These are phyloP conservation scores for Lecanoromycetidae sp. DNA, from an alignment of 2,329 filamentous ascomycete species.

Conservation along the genomic window DNA sequence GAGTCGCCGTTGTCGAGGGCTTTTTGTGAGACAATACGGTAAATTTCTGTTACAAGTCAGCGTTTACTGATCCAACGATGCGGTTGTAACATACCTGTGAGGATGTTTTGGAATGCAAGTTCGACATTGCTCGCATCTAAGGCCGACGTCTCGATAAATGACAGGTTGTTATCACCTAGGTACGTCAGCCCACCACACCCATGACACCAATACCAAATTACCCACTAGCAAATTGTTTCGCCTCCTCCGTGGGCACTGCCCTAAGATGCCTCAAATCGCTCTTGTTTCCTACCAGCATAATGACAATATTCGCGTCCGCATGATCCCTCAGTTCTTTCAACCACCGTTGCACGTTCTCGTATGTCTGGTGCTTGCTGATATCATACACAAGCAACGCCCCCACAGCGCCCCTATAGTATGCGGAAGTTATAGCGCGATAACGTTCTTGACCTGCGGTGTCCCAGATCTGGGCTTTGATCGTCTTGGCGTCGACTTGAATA, in stretches of 20 bases:
- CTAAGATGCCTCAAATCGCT: slow-evolving; percentile 98
- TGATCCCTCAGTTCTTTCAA: slow-evolving; percentile 97
- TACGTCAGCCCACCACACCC: slow-evolving; percentile 20
- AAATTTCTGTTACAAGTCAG: slow-evolving; percentile 70
- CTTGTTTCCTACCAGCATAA: slow-evolving; percentile 99
- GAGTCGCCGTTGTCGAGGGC: slow-evolving; percentile 82
- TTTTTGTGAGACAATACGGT: slow-evolving; percentile 97
- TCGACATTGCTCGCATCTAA: slow-evolving; percentile 98
- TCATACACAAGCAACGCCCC: slow-evolving; percentile 97
- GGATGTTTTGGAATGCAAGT: slow-evolving; percentile 97
- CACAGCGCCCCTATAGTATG: slow-evolving; percentile 96
- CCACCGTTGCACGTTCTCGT: slow-evolving; percentile 98
- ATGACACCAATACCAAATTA: slow-evolving; percentile 14
- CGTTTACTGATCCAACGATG: too few relatives aligned
- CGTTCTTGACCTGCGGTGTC: slow-evolving; percentile 98
- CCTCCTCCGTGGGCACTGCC: slow-evolving; percentile 94
- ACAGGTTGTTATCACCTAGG: slow-evolving; percentile 88
- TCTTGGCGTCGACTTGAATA: slow-evolving; percentile 98
- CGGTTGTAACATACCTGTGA: slow-evolving; percentile 88
- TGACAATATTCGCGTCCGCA: slow-evolving; percentile 97
- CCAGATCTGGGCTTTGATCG: slow-evolving; percentile 99
- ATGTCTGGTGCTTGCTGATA: slow-evolving; percentile 99
- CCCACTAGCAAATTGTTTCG: slow-evolving; percentile 91
- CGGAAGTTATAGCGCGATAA: slow-evolving; percentile 97
- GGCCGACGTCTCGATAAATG: slow-evolving; percentile 98